Percentiles rank a stretch among this genome's conserved stretches.
Conservation (phyloP, 2,329 filamentous ascomycete species). For the Pestalotiopsis sp. region DNA sequence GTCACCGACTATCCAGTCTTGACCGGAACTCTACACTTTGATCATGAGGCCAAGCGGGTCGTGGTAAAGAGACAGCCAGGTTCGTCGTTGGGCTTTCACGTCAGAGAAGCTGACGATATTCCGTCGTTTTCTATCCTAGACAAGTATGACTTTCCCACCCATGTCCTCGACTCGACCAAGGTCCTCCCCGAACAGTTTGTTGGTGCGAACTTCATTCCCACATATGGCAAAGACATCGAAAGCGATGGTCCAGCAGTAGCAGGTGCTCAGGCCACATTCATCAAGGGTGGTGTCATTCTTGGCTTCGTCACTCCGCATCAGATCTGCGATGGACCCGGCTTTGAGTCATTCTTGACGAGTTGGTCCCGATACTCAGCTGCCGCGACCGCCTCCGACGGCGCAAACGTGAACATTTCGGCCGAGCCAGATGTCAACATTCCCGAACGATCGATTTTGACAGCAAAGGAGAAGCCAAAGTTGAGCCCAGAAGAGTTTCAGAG, state of each 20-base stretch:
- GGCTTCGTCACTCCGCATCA: conserved; percentile 12
- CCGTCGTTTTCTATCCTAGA: conserved; percentile 4
- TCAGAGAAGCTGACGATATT: conserved; percentile 2
- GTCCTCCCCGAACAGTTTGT: background rate
- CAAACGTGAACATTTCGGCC: background rate
- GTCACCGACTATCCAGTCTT: conserved; percentile 2
- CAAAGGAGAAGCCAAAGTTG: background rate
- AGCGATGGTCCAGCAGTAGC: conserved; percentile 5
- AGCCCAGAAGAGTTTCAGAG: background rate
- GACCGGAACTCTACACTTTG: conserved; percentile 6
- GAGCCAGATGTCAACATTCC: background rate
- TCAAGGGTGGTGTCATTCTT: conserved; percentile 6
- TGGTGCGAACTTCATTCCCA: conserved; percentile 3
- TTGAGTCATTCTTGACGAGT: background rate
- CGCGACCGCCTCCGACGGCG: background rate
- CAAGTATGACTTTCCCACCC: conserved; percentile 5
- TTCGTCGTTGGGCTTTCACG: background rate
- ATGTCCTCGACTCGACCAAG: conserved; percentile 9
- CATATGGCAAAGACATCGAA: background rate
- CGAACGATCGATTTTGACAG: background rate
- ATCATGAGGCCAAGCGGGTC: background rate
- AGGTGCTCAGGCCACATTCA: conserved; percentile 11
- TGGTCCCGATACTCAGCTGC: conserved; percentile 5
- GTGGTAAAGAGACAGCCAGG: conserved; percentile 4
- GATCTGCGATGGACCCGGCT: conserved; percentile 4